Evolutionary conservation across 306 rosid species (phyloP).

Genomic region (Pyrus betulifolia): DNA sequence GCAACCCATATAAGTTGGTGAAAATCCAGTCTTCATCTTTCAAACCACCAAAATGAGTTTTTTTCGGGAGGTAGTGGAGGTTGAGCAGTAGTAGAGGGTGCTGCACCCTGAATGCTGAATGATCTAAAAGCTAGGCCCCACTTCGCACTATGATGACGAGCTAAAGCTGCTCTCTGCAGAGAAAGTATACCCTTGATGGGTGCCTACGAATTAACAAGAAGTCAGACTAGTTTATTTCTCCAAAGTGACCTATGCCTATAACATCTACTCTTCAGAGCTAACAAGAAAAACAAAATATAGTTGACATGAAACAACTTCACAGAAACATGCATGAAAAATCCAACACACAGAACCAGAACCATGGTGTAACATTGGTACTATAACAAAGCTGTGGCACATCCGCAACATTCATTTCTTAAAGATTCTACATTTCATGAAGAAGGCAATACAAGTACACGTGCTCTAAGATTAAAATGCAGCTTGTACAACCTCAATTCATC

Average conservation of each 20-base stretch:
- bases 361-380: not conserved
- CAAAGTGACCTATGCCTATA: not conserved
- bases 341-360: not conserved
- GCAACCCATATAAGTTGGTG: conserved; percentile 81
- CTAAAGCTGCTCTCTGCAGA: conserved; percentile 44
- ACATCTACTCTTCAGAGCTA: not conserved
- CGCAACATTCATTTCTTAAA: not conserved
- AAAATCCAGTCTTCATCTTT: conserved; percentile 96
- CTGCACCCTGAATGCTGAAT: conserved; percentile 80
- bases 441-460: not conserved
- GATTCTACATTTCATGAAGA: not conserved
- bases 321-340: not conserved
- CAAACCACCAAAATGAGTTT: conserved; percentile 94
- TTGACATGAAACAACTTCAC: not conserved
- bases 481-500: not conserved
- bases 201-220: conserved; percentile 36
- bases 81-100: conserved; percentile 47
- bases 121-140: conserved; percentile 47
- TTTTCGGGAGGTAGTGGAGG: conserved; percentile 84
- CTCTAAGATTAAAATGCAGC: not conserved
- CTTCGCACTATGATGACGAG: conserved; percentile 33
- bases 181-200: conserved; percentile 66
- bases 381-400: not conserved
- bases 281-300: not conserved
- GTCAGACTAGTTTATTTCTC: not conserved